These are phyloP conservation scores for Lathyrus oleraceus DNA, from an alignment of 306 rosid genomes.

Conservation along the genomic window DNA sequence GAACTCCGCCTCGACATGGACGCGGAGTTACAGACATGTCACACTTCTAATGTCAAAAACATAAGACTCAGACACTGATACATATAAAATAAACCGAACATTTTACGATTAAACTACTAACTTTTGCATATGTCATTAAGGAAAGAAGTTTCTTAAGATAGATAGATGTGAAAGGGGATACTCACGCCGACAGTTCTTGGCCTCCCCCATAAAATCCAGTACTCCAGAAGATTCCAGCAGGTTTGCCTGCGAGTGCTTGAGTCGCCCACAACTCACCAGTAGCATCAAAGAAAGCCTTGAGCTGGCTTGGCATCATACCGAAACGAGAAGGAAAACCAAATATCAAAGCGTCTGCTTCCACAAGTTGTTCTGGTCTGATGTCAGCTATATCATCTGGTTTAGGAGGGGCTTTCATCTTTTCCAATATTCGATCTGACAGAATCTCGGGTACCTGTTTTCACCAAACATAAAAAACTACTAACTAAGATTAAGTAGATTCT, in stretches of 20 bases:
- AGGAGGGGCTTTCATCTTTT: constrained; percentile 76
- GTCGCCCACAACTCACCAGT: constrained; percentile 66
- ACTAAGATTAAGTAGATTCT: constrained; percentile 5
- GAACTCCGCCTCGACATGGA: not conserved
- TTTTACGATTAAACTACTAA: not conserved
- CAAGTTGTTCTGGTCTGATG: constrained; percentile 80
- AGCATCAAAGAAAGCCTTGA: constrained; percentile 84
- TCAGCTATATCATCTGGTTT: constrained; percentile 70
- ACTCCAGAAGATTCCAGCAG: constrained; percentile 98
- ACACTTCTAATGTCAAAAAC: not conserved
- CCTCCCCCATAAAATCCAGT: constrained; percentile 97
- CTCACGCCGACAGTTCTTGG: constrained; percentile 93
- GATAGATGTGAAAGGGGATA: constrained; percentile 3
- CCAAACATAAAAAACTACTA: constrained; percentile 33
- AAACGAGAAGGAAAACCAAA: constrained; percentile 96
- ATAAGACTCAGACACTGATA: not conserved
- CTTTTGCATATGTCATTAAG: not conserved
- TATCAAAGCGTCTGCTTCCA: constrained; percentile 81
- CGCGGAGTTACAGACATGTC: not conserved
- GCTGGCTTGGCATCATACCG: constrained; percentile 91
- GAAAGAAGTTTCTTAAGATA: not conserved
- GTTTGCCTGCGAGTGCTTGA: constrained; percentile 93
- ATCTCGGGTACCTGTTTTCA: constrained; percentile 79
- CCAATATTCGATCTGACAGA: constrained; percentile 59
- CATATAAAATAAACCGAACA: not conserved